phyloP scores from a whole-genome alignment of 495 filamentous ascomycete genomes.

The Tirmania nivea region DNA sequence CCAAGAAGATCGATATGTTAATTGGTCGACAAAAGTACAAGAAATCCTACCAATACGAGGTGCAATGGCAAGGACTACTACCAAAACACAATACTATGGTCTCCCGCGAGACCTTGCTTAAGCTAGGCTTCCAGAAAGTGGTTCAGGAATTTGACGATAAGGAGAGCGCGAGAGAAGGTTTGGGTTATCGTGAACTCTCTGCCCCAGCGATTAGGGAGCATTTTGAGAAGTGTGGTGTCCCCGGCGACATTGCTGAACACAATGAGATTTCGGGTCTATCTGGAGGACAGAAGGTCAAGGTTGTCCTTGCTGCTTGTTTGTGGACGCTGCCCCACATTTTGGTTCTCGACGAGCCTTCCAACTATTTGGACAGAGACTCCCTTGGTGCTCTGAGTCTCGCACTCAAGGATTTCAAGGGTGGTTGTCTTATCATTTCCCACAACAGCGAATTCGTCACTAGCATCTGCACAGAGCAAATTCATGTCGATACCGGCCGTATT shows the following conservation, averaged over 20 bases:
- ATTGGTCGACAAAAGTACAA: slow-evolving; percentile 97
- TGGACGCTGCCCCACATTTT: slow-evolving; percentile 98
- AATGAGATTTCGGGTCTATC: slow-evolving; percentile 94
- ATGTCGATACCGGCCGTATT: slow-evolving; percentile 70
- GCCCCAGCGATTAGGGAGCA: slow-evolving; percentile 91
- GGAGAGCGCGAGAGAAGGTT: slow-evolving; percentile 88
- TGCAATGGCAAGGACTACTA: slow-evolving; percentile 76
- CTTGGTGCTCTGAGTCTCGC: slow-evolving; percentile 87
- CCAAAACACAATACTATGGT: slow-evolving; percentile 87
- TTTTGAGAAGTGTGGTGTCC: slow-evolving; percentile 88
- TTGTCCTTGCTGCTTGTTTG: slow-evolving; percentile 92
- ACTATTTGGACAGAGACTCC: slow-evolving; percentile 95
- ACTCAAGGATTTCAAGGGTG: slow-evolving; percentile 92
- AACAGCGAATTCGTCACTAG: slow-evolving; percentile 97
- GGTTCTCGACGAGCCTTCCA: slow-evolving; percentile 95
- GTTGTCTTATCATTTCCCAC: slow-evolving; percentile 97
- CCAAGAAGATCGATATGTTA: slow-evolving; percentile 59
- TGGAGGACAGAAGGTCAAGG: slow-evolving; percentile 99
- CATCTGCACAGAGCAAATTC: slow-evolving; percentile 83
- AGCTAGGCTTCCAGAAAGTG: slow-evolving; percentile 73
- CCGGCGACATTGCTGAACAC: slow-evolving; percentile 95
- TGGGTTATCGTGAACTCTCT: slow-evolving; percentile 79
- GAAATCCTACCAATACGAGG: slow-evolving; percentile 97
- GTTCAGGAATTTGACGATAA: slow-evolving; percentile 97
- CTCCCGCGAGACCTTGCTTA: slow-evolving; percentile 73